Base-by-base conservation (phyloP, 805 yeast genomes). In the Pichia nanzhaoensis region DNA sequence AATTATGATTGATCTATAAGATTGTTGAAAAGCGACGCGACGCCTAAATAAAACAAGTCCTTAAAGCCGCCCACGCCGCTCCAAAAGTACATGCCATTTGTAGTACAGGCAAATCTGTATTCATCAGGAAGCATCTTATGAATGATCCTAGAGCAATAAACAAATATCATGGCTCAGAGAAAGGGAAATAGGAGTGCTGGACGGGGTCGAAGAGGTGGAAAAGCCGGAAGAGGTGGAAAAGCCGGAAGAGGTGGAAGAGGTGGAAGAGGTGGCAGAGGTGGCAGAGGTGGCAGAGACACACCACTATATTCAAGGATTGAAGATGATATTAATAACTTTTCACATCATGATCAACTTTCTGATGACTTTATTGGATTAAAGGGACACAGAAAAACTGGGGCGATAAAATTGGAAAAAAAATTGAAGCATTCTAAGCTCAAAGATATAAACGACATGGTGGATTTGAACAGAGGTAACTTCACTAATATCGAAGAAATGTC, bases 211-310 rank as follows among this genome's bases (percentile, higher is more conserved):
- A 13, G 45, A 35, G 27, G 52, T 12, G 21, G 41, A 17, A 24
- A 36, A 31, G 18, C 35, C 13, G n/a, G 20, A 5, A 9, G 35
- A 34, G 27, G 45, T 19, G 43, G 21, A 10, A 9, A 14, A 8
- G 18, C 34, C 37, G 38, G 42, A 17, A 55, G 67, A 2, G 57
- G 64, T 2, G 60, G 70, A 37, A 50, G 55, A 16, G 47, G 53
- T 14, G 49, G 60, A 17, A 54, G 55, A 9, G 44, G 59, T 8
- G 54, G 63, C 7, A 51, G 43, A 21, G 27, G 38, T n/a, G 34
- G 48, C n/a, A 19, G 41, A 21, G 36, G 48, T 9, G 41, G 38
- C 27, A 36, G 19, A 12, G 18, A 17, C 10, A 34, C 30, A 7
- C n/a, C 44, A 10, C 24, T 27, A 17, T 7, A 12, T 14, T 40